Conservation (phyloP, 495 filamentous ascomycete species). For the Cryomyces antarcticus region DNA sequence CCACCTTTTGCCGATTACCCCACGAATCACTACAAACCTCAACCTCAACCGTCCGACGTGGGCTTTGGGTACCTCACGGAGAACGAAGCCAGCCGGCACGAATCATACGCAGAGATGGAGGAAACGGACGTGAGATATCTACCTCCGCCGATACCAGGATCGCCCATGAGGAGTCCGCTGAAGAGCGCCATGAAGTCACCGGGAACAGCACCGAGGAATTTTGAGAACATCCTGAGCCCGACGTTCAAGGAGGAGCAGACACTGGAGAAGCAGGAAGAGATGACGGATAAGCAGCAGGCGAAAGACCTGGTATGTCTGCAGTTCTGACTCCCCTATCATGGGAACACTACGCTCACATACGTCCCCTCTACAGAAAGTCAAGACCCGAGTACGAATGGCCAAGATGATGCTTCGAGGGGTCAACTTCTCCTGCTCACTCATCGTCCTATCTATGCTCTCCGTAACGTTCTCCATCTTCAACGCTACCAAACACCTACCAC, state of each 20-base stretch:
- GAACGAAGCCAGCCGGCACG: constrained; percentile 30
- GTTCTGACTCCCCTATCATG: neutral
- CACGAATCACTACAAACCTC: constrained; percentile 34
- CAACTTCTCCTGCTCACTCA: constrained; percentile 91
- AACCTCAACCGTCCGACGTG: constrained; percentile 58
- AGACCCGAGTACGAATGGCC: constrained; percentile 76
- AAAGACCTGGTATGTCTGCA: constrained; percentile 54
- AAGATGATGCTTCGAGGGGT: constrained; percentile 85
- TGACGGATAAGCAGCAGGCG: constrained; percentile 62
- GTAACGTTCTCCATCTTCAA: constrained; percentile 80
- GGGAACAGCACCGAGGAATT: constrained; percentile 47
- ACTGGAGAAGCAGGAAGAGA: constrained; percentile 58
- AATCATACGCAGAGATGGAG: constrained; percentile 26
- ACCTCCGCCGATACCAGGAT: constrained; percentile 42
- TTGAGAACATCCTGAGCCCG: constrained; percentile 55
- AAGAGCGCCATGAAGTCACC: constrained; percentile 77
- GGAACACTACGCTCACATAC: neutral
- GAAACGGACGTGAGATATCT: constrained; percentile 19
- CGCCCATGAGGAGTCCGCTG: constrained; percentile 24
- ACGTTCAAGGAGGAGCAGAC: constrained; percentile 73
- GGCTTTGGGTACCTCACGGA: constrained; percentile 77
- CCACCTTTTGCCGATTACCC: constrained; percentile 49
- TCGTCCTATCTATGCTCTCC: constrained; percentile 73
- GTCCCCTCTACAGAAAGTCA: constrained; percentile 47
- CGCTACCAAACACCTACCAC: constrained; percentile 48